Evolutionary conservation across 306 rosid genomes (phyloP).

Genomic region (Vigna angularis): DNA sequence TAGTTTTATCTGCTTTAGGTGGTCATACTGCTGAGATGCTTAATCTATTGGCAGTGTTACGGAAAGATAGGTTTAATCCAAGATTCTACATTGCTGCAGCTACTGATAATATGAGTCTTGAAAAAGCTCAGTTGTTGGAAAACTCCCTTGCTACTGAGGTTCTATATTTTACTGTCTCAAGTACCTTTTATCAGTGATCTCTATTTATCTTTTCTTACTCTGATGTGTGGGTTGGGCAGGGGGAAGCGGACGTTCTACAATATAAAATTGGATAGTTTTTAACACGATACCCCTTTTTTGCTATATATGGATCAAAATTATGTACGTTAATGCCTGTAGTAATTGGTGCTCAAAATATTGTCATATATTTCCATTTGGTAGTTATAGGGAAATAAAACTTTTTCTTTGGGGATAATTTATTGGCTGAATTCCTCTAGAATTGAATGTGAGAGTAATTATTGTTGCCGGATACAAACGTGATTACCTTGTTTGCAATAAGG

Average conservation of each 20-base stretch:
- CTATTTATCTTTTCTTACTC: too few relatives aligned
- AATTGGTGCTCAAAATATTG: not conserved
- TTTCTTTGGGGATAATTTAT: constrained; percentile 5
- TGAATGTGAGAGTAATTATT: constrained; percentile 27
- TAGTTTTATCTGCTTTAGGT: constrained; percentile 49
- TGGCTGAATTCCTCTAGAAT: constrained; percentile 23
- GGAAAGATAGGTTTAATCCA: constrained; percentile 66
- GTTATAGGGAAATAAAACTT: not conserved
- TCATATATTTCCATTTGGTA: not conserved
- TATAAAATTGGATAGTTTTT: constrained; percentile 19
- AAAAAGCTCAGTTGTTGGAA: constrained; percentile 78
- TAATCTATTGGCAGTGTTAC: constrained; percentile 76
- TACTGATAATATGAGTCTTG: constrained; percentile 93
- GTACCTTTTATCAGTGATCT: not conserved
- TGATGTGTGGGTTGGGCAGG: not conserved
- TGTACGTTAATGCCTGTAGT: not conserved
- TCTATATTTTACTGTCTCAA: constrained; percentile 19
- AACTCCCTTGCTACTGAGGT: constrained; percentile 56
- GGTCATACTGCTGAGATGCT: constrained; percentile 98
- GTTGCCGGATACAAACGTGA: constrained; percentile 16
- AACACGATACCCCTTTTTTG: constrained; percentile 22
- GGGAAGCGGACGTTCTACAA: not conserved
- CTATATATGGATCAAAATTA: constrained; percentile 15
- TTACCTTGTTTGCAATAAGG: constrained; percentile 30
- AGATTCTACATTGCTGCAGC: constrained; percentile 87